These are phyloP conservation scores for Cadophora sp. DNA, from an alignment of 2,329 filamentous ascomycete genomes.

Conservation along the genomic window DNA sequence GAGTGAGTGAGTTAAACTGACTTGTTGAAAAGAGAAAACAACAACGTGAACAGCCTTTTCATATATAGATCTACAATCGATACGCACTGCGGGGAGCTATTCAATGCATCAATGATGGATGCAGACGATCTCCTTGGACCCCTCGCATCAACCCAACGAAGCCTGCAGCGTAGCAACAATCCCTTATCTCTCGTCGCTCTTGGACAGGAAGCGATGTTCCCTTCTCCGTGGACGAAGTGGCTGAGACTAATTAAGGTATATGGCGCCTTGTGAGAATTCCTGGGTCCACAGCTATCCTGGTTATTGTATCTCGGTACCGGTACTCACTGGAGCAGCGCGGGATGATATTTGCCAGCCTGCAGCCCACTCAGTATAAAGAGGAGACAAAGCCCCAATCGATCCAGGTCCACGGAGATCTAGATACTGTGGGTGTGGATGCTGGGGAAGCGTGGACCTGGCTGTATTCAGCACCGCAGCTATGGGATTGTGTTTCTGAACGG, in stretches of 20 bases:
- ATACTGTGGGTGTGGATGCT: not conserved
- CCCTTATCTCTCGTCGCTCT: conserved; percentile 22
- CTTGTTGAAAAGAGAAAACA: conserved; percentile 14
- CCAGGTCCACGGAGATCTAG: conserved; percentile 27
- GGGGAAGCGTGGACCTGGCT: not conserved
- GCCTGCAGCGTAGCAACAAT: not conserved
- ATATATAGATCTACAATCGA: conserved; percentile 14
- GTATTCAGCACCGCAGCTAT: not conserved
- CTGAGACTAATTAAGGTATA: too few relatives aligned
- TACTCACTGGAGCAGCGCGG: not conserved
- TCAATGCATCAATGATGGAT: conserved; percentile 4
- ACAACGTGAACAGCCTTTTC: conserved; percentile 3
- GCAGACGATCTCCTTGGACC: conserved; percentile 25
- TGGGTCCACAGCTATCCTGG: not conserved
- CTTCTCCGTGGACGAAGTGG: conserved; percentile 28
- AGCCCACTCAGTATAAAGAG: conserved; percentile 21
- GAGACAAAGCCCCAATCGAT: conserved; percentile 18
- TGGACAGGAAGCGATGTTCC: conserved; percentile 14
- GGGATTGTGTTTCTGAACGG: not conserved
- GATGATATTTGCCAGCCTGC: not conserved
- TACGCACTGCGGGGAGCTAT: conserved; percentile 13
- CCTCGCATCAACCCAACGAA: not conserved
- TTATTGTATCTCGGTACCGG: not conserved
- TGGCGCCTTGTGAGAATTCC: not conserved
- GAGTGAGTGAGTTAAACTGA: conserved; percentile 17